Conservation (phyloP, 345 rosid species). For the Psidium guajava region DNA sequence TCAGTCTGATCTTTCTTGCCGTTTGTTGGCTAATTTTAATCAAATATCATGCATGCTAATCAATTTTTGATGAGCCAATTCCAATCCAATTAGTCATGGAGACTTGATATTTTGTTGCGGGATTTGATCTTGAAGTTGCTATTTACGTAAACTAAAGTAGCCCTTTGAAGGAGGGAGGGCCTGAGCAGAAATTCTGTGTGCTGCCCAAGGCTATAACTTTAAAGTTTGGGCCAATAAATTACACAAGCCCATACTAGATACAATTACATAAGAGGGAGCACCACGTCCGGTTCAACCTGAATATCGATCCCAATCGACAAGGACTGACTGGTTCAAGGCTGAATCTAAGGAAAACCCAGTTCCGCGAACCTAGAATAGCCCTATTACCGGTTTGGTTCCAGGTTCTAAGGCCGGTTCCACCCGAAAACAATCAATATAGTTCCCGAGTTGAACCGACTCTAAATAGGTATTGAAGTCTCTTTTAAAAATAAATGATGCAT, state of each 20-base stretch:
- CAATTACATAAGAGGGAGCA: not conserved
- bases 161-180: not conserved
- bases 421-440: fast-evolving
- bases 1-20: not conserved
- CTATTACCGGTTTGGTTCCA: not conserved
- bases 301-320: not conserved
- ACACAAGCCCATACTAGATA: not conserved
- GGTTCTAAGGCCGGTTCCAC: not conserved
- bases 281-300: not conserved
- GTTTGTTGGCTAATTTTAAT: not conserved
- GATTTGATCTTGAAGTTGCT: not conserved
- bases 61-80: not conserved
- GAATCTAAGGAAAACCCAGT: no score
- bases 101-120: not conserved
- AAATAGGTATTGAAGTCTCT: not conserved
- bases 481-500: not conserved
- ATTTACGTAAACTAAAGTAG: not conserved
- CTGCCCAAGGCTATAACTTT: not conserved
- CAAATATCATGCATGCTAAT: not conserved
- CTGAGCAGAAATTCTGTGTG: not conserved
- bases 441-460: fast-evolving
- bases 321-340: not conserved
- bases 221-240: not conserved
- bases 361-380: not conserved
- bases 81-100: not conserved